phyloP scores from a whole-genome alignment of 2,329 filamentous ascomycete species.

The Cercospora brassicicola region DNA sequence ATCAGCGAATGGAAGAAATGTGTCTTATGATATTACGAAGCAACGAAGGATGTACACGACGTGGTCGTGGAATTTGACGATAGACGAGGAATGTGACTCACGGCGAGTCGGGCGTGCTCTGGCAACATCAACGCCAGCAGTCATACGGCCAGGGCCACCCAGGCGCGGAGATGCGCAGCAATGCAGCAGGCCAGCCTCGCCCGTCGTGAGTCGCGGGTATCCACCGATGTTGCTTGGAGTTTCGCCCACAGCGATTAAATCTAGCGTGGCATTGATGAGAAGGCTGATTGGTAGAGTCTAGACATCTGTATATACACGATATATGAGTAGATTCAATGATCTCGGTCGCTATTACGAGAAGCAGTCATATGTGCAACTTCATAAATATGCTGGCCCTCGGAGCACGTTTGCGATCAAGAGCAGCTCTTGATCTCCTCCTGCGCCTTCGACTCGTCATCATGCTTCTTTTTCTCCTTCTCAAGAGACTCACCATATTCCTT shows the following conservation, averaged over 20 bases:
- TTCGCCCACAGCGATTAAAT: background rate
- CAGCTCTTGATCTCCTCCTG: constrained; percentile 19
- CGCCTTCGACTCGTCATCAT: constrained; percentile 20
- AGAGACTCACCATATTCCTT: constrained; percentile 63
- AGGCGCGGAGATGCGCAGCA: background rate
- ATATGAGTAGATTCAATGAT: background rate
- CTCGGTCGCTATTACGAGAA: background rate
- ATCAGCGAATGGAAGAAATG: background rate
- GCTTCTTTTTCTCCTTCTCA: constrained; percentile 36
- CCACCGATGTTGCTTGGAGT: background rate
- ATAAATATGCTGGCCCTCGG: background rate
- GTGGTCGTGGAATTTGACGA: background rate
- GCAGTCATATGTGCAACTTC: background rate
- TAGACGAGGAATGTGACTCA: background rate
- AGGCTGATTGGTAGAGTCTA: constrained; percentile 9
- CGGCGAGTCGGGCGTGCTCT: background rate
- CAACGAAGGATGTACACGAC: constrained; percentile 4
- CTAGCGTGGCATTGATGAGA: background rate
- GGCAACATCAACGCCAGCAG: background rate
- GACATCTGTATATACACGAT: constrained; percentile 5
- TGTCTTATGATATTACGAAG: background rate
- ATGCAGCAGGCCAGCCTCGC: background rate
- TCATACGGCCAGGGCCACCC: background rate
- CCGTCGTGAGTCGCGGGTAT: background rate
- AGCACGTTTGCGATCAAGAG: background rate